Evolutionary conservation across 805 yeast genomes (phyloP), one percentile per base, ranked within the genome.

Genomic region (Naumovozyma baii): DNA sequence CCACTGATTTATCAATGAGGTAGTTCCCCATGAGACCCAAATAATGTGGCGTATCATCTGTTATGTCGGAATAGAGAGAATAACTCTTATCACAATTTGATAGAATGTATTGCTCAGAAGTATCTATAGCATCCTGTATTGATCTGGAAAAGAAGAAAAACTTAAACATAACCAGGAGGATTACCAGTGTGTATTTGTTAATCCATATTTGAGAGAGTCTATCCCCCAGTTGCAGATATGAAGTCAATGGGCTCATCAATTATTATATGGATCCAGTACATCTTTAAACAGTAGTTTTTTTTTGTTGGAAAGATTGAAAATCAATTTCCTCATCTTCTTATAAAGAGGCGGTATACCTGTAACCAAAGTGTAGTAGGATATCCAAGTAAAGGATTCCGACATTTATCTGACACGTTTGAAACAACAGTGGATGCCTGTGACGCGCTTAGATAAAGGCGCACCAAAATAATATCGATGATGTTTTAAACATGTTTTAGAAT

Each of bases 161-260:
- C 50, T 86, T 86, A 3, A 83, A 45, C 1, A 78, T 62, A 8
- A 81, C 64, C 2, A 90, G 55, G 0, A 74, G 47, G 12, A 80
- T 42, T 1, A 75, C 51, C 1, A 87, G 42, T 0, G 94, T 71
- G 51, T 73, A 75, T 42, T 76, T 72, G 52, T 85, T 83, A 16
- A 83, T 52, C 76, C 83, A 76, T 7, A 73, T 57, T 50, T 83
- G 92, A 3, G 83, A 69, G 5, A 81, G 47, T 35, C 73, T 55
- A 43, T 80, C 87, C 15, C 57, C 51, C 3, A 76, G 55, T 33
- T 66, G 66, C 30, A 81, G 61, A 50, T 72, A 78, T 22, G 40
- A 42, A 5, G 47, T 43, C 14, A 39, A 40, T 17, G 15, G 14
- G 4, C 22, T 9, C 47, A 44, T 44, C 25, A 4, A n/a, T 22